Evolutionary conservation across 495 filamentous ascomycete species (phyloP), one percentile per base, ranked within the genome.

Genomic region (Penicillium arizonense): DNA sequence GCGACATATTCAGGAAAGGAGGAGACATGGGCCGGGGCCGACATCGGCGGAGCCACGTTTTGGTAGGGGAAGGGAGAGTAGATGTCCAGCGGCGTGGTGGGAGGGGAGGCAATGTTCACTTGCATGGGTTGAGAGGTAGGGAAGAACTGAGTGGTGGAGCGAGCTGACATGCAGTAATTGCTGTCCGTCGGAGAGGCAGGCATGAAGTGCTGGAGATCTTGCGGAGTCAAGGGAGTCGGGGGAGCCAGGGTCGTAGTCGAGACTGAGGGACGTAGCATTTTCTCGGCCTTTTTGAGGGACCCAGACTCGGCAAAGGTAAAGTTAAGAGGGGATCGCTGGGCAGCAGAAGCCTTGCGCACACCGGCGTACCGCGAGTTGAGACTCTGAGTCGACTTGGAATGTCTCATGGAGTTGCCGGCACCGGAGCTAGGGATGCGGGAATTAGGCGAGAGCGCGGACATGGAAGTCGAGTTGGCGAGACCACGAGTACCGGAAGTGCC

Each of bases 291-390:
- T 49, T 62, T 69, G 61, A 76, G 54, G 16, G 69, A 65, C 16
- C 69, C 73, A 6, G 76, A 70, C 38, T 78, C 76, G 20, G 75
- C 64, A 55, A 81, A 76, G 1, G 72, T 76, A 46, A 76, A 71
- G 45, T 77, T 77, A n/a, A 81, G 64, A 21, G 80, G 80, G 18
- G 80, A 83, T 20, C 77, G 71, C 51, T 80, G 80, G 32, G 72
- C 67, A 23, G 70, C 67, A 26, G 73, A 75, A 1, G 70, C 65
- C 64, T 83, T 83, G 28, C 77, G 57, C 23, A 82, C 74, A 51
- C 78, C 78, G 0, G 79, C 79, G 48, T 76, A 79, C 18, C 74
- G 67, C 28, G 76, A 66, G 58, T 76, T 76, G 20, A 80, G 66
- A 41, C 63, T 71, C 44, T 80, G 75, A 3, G 77, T 71, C 13